These are phyloP conservation scores for Corynespora cassiicola DNA, from an alignment of 2,329 filamentous ascomycete genomes.

Conservation along the genomic window DNA sequence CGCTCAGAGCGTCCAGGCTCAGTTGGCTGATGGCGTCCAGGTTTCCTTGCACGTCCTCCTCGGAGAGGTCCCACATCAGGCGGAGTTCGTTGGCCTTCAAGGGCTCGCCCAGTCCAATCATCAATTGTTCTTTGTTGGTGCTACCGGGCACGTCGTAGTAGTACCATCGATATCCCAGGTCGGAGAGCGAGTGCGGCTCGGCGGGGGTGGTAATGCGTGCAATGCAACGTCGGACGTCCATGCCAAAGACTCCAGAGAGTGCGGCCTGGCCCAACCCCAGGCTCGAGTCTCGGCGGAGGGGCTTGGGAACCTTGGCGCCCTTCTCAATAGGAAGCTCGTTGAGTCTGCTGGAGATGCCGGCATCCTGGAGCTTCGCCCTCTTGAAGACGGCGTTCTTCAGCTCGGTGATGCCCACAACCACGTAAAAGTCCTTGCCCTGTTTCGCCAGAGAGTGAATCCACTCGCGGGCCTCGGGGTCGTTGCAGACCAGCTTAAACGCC, in stretches of 20 bases:
- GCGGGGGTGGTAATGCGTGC: conserved; percentile 39
- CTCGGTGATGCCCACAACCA: conserved; percentile 45
- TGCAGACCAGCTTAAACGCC: conserved; percentile 41
- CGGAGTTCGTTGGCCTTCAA: conserved; percentile 45
- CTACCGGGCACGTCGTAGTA: conserved; percentile 39
- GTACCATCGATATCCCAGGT: conserved; percentile 40
- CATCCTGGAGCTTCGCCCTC: conserved; percentile 43
- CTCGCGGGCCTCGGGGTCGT: conserved; percentile 37
- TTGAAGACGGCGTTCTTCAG: conserved; percentile 46
- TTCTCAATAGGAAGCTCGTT: conserved; percentile 40
- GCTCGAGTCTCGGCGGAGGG: conserved; percentile 34
- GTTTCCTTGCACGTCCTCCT: conserved; percentile 44
- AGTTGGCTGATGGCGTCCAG: conserved; percentile 45
- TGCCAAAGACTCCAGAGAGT: conserved; percentile 45
- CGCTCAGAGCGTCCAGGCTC: conserved; percentile 42
- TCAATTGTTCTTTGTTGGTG: conserved; percentile 40
- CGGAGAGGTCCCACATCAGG: conserved; percentile 43
- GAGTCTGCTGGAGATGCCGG: conserved; percentile 41
- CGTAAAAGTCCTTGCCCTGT: conserved; percentile 38
- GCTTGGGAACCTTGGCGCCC: conserved; percentile 38
- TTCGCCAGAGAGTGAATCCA: conserved; percentile 39
- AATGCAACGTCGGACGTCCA: conserved; percentile 39
- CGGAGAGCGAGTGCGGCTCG: conserved; percentile 39
- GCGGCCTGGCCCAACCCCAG: conserved; percentile 37
- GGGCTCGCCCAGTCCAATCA: conserved; percentile 39